Evolutionary conservation across 2,329 filamentous ascomycete genomes (phyloP), one percentile per base, ranked within the genome.

Genomic region (Aureobasidium sp.): DNA sequence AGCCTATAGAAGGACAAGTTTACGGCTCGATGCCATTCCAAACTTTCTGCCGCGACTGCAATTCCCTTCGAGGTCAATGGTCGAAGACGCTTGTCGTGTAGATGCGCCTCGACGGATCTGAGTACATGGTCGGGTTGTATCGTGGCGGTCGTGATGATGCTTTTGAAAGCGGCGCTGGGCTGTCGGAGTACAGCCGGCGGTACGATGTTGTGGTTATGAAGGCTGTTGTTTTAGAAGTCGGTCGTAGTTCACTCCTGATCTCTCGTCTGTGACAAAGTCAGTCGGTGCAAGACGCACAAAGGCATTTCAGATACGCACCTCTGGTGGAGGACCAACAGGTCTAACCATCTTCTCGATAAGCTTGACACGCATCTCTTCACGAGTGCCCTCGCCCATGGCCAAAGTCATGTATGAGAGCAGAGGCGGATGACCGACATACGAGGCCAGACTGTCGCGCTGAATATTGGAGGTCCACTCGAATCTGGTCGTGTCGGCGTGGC

Each of bases 401-500:
- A 97, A 86, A 20, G 89, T 84, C 80, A 97, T 91, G 75, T 96
- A 97, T 42, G 89, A 86, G 17, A 97, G 81, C 64, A 97, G 81
- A 8, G 91, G 89, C 17, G 91, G 89, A 73, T 99, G 94, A 22
- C 94, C 94, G 66, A 94, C 84, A 70, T 96, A 92, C 65, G 87
- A 91, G 22, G 91, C 85, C 73, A 93, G 92, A 25, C 88, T 95
- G 79, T 99, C 94, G 74, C 94, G 91, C 73, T 91, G 85, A 72
- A 97, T 93, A 79, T 97, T 99, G 64, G 89, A 92, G 56, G 88
- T 88, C 91, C 92, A 99, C 78, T 99, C 94, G 86, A 94, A 94
- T 75, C 91, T 95, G 29, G 91, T 96, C 15, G 93, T 97, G 78
- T 99, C 94, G 47, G 93, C 90, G 76, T 97, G 92, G 27, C 94